phyloP scores from a whole-genome alignment of 2,329 filamentous ascomycete species.

The Hymenoscyphus occultus region DNA sequence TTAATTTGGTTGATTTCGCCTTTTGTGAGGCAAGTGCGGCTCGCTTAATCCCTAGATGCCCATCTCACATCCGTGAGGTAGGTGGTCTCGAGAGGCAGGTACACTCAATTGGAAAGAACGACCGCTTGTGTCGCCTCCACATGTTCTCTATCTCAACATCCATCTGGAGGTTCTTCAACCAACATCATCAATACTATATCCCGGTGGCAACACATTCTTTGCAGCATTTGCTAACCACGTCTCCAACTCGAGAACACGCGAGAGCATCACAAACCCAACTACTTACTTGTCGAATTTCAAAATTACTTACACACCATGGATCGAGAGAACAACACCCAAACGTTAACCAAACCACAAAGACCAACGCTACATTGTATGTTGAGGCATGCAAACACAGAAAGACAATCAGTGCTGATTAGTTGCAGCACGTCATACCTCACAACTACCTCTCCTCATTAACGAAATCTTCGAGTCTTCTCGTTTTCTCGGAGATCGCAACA shows the following conservation, averaged over 20 bases:
- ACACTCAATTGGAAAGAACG: neutral
- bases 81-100: neutral
- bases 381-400: neutral
- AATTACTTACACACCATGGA: neutral
- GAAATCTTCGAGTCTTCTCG: neutral
- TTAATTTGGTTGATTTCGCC: too few relatives aligned
- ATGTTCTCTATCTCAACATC: neutral
- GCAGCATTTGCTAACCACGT: neutral
- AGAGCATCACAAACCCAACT: neutral
- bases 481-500: neutral
- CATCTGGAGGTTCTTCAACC: neutral
- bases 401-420: neutral
- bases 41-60: neutral
- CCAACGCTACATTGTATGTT: neutral
- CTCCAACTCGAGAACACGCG: neutral
- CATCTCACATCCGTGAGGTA: too few relatives aligned
- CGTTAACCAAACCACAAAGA: neutral
- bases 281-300: neutral
- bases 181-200: neutral
- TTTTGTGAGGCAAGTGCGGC: neutral
- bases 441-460: neutral
- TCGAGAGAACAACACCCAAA: neutral
- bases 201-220: constrained; percentile 1
- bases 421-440: neutral
- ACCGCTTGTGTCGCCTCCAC: neutral